These are phyloP conservation scores for Colletotrichum viniferum DNA, from an alignment of 2,329 filamentous ascomycete species.

Conservation along the genomic window DNA sequence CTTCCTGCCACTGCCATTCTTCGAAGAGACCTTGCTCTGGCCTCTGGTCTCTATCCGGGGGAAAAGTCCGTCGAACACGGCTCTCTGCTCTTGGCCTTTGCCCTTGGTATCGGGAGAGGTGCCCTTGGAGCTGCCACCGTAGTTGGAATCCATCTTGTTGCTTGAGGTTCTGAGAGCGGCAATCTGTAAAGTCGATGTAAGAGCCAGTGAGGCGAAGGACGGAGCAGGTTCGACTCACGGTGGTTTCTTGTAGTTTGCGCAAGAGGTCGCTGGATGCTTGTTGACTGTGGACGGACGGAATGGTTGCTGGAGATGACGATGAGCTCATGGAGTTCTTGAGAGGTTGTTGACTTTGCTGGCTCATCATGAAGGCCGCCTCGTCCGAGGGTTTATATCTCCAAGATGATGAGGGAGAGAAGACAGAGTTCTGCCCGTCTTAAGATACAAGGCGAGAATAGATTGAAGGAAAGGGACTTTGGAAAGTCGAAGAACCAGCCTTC, in stretches of 20 bases:
- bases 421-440: neutral
- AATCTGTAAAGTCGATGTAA: neutral
- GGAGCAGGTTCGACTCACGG: neutral
- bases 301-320: neutral
- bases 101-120: slow-evolving; percentile 16
- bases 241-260: slow-evolving; percentile 17
- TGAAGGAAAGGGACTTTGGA: slow-evolving; percentile 13
- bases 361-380: slow-evolving; percentile 11
- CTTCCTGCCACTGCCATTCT: slow-evolving; percentile 17
- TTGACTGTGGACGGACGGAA: neutral
- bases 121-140: slow-evolving; percentile 20
- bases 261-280: slow-evolving; percentile 6
- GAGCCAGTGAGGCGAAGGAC: neutral
- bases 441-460: neutral
- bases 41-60: slow-evolving; percentile 28
- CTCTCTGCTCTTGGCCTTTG: slow-evolving; percentile 4
- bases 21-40: slow-evolving; percentile 22
- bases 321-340: neutral
- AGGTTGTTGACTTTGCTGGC: neutral
- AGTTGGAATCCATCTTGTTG: slow-evolving; percentile 11
- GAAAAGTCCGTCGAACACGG: slow-evolving; percentile 25
- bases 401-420: neutral
- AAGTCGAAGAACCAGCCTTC: neutral
- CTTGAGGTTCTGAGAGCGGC: slow-evolving; percentile 1
- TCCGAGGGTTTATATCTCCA: slow-evolving; percentile 10